Base-by-base conservation (phyloP, 176 grass and related monocot species). In the Carex kokanica region DNA sequence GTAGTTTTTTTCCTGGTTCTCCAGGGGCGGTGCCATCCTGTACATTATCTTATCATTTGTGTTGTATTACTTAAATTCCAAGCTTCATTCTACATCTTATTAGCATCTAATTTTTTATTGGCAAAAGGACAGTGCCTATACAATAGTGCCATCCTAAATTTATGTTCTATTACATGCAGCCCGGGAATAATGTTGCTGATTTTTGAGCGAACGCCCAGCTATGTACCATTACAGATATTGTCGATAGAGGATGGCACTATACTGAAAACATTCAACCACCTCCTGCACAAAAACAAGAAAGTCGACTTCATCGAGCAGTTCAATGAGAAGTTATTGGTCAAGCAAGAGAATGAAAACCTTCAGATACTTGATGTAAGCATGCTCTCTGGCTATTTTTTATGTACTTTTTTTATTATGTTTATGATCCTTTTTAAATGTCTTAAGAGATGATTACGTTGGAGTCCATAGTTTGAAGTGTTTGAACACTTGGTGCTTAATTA, bases 271-370 rank as follows among this genome's bases (percentile, higher is more conserved):
- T 95, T 99, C 85, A 90, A 86, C 53, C 93, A 99, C 80, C 88
- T 99, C 21, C 90, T 99, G 86, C 96, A 95, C 52, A 91, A 86
- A 11, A 90, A 86, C 71, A 99, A 99, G 83, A 99, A 99, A 90
- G 88, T 95, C 78, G 96, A 99, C 89, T 99, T 99, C 84, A 95
- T 99, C 2, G 96, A 99, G 91, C 96, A 93, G 58, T 99, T 99
- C 83, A 94, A 94, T 84, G 92, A 94, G 78, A 91, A 94, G 67
- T 87, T 99, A 74, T 88, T 99, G 85, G 93, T 99, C 62, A 99
- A 99, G 80, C 96, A 99, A 90, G 96, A 99, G 79, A 90, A 92
- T 45, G 91, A 99, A 64, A 95, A 95, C 69, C 93, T 95, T 63
- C 96, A 99, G 85, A 99, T 99, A 75, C 83, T 99, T 83, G 96